Conservation (phyloP, 805 yeast species). For the Ogataea allantospora region DNA sequence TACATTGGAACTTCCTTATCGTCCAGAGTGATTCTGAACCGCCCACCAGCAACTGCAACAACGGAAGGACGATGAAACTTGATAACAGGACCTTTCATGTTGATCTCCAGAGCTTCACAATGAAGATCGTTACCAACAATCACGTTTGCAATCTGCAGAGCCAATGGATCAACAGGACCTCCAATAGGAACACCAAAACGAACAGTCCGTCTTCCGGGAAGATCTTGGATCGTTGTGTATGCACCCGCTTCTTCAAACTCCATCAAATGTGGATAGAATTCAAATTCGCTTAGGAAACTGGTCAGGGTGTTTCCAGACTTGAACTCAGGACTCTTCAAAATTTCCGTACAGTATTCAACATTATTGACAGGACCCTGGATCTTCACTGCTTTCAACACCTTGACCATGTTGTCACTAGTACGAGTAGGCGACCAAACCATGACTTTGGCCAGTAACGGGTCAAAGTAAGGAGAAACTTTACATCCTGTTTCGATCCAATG, state of each 20-base stretch:
- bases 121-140: slow-evolving; percentile 80
- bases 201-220: slow-evolving; percentile 86
- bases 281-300: slow-evolving; percentile 75
- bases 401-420: slow-evolving; percentile 72
- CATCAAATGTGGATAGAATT: slow-evolving; percentile 76
- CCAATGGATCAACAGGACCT: slow-evolving; percentile 94
- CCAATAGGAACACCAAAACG: slow-evolving; percentile 96
- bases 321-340: slow-evolving; percentile 81
- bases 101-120: slow-evolving; percentile 89
- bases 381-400: slow-evolving; percentile 79
- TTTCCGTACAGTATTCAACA: slow-evolving; percentile 80
- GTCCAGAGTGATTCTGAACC: slow-evolving; percentile 62
- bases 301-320: slow-evolving; percentile 80
- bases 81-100: slow-evolving; percentile 82
- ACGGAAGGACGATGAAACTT: slow-evolving; percentile 77
- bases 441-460: slow-evolving; percentile 93
- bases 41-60: slow-evolving; percentile 89
- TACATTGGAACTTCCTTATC: slow-evolving; percentile 58
- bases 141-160: slow-evolving; percentile 84
- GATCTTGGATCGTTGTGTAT: slow-evolving; percentile 94
- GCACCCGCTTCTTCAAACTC: slow-evolving; percentile 90
- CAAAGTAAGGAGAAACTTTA: slow-evolving; percentile 85
- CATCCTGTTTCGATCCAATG: slow-evolving; percentile 93
- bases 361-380: slow-evolving; percentile 87
- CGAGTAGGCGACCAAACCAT: slow-evolving; percentile 92